Evolutionary conservation across 768 basidiomycete genomes (phyloP).

Genomic region (Tubosaeta brunneosetosa): DNA sequence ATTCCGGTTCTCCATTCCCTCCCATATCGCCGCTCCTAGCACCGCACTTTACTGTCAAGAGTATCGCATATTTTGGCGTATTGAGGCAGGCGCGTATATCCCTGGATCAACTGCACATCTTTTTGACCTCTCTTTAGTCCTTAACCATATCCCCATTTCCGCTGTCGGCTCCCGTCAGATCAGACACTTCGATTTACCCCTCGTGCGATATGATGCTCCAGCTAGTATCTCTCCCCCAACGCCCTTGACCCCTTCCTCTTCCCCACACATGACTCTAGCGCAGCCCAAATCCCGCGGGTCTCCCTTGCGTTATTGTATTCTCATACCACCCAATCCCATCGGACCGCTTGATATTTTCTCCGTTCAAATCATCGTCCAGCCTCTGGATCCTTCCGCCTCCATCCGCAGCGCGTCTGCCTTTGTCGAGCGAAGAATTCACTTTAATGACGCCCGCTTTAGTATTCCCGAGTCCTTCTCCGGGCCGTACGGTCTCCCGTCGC

Average conservation of each 20-base stretch:
- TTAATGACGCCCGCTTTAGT: slow-evolving; percentile 38
- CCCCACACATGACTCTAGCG: slow-evolving; percentile 36
- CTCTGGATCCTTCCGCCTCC: slow-evolving; percentile 50
- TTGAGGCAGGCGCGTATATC: slow-evolving; percentile 66
- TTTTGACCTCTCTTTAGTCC: slow-evolving; percentile 41
- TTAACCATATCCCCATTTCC: slow-evolving; percentile 60
- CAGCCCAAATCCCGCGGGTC: slow-evolving; percentile 56
- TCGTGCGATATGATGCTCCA: slow-evolving; percentile 68
- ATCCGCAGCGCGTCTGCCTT: slow-evolving; percentile 61
- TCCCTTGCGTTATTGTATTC: slow-evolving; percentile 55
- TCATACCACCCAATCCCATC: slow-evolving; percentile 52
- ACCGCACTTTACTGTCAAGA: slow-evolving; percentile 65
- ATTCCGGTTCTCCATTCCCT: slow-evolving; percentile 67
- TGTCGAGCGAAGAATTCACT: slow-evolving; percentile 67
- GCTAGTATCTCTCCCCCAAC: slow-evolving; percentile 34
- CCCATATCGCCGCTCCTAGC: slow-evolving; percentile 58
- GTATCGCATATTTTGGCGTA: slow-evolving; percentile 76
- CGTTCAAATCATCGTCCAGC: slow-evolving; percentile 57
- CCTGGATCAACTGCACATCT: neutral
- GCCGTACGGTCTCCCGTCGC: slow-evolving; percentile 15
- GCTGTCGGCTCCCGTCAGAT: slow-evolving; percentile 65
- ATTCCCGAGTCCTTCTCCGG: slow-evolving; percentile 23
- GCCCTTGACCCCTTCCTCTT: slow-evolving; percentile 32
- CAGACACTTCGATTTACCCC: slow-evolving; percentile 65
- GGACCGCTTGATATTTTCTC: slow-evolving; percentile 73